A percentile compares a stretch with the other conserved stretches of the same genome.
Evolutionary conservation across 2,329 filamentous ascomycete species (phyloP).

Genomic region (Pyrenophora seminiperda): DNA sequence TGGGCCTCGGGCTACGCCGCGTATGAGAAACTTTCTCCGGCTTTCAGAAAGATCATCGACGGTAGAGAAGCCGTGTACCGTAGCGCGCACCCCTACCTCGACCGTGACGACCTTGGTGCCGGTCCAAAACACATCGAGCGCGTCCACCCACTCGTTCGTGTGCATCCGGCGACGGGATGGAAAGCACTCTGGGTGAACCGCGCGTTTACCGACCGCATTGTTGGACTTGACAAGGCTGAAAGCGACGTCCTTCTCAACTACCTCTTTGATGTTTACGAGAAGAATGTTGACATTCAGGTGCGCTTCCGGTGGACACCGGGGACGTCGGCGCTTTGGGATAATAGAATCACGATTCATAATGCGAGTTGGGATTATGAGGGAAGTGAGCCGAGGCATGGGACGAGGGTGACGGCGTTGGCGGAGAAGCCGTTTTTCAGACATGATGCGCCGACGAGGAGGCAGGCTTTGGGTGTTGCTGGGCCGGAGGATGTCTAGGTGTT

Average conservation of each 20-base stretch:
- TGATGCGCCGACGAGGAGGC: constrained; percentile 67
- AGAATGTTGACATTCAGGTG: constrained; percentile 72
- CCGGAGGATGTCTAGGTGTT: constrained; percentile 59
- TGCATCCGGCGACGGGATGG: constrained; percentile 76
- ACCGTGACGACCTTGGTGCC: constrained; percentile 63
- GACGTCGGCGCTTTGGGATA: constrained; percentile 74
- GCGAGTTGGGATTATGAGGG: constrained; percentile 76
- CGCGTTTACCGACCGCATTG: constrained; percentile 69
- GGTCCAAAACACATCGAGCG: constrained; percentile 72
- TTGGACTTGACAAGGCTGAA: constrained; percentile 71
- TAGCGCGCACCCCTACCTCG: constrained; percentile 70
- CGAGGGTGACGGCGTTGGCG: constrained; percentile 70
- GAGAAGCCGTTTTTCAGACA: constrained; percentile 73
- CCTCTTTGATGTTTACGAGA: constrained; percentile 70
- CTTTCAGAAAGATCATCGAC: constrained; percentile 72
- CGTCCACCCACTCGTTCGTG: constrained; percentile 69
- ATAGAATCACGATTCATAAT: constrained; percentile 75
- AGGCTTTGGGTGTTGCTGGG: constrained; percentile 68
- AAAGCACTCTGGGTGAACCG: constrained; percentile 75
- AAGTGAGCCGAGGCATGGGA: constrained; percentile 70
- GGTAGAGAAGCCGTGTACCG: constrained; percentile 66
- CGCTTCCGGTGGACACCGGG: constrained; percentile 72
- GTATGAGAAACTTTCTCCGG: constrained; percentile 74
- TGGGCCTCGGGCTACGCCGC: constrained; percentile 73
- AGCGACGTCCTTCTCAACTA: constrained; percentile 71